Evolutionary conservation across 768 basidiomycete species (phyloP).

Genomic region (Tulasnella sp.): DNA sequence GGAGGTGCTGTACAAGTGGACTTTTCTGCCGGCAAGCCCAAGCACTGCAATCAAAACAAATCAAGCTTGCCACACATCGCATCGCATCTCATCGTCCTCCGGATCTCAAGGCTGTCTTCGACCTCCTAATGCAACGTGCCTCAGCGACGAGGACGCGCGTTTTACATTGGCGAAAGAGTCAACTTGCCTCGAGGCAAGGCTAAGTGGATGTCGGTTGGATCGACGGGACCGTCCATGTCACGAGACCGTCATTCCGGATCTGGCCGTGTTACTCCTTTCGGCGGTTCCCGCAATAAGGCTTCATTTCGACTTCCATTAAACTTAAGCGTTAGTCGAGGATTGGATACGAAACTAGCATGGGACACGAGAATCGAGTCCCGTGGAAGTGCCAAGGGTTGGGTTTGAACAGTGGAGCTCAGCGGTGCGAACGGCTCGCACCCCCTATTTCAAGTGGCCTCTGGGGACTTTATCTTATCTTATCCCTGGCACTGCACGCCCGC

Average conservation of each 20-base stretch:
- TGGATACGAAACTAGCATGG: not conserved
- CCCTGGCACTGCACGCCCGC: not conserved
- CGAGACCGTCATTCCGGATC: too few species aligned
- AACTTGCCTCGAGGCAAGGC: not conserved
- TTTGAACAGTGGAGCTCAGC: not conserved
- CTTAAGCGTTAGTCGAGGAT: not conserved
- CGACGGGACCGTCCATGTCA: too few species aligned
- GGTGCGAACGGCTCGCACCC: not conserved
- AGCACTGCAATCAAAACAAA: conserved; percentile 8
- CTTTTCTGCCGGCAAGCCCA: not conserved
- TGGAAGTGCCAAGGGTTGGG: not conserved
- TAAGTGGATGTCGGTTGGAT: not conserved
- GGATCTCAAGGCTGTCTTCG: not conserved
- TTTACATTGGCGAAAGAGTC: not conserved
- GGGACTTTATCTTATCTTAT: not conserved
- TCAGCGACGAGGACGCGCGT: not conserved
- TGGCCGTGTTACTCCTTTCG: too few species aligned
- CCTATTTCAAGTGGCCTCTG: not conserved
- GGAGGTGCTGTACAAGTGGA: not conserved
- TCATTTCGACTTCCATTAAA: not conserved
- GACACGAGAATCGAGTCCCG: not conserved
- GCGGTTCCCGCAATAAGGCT: not conserved
- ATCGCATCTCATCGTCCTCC: conserved; percentile 3
- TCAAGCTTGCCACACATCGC: conserved; percentile 5
- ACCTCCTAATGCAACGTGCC: conserved; percentile 9